These are phyloP conservation scores for Paramyrothecium roridum DNA, from an alignment of 2,329 filamentous ascomycete genomes.

Conservation along the genomic window DNA sequence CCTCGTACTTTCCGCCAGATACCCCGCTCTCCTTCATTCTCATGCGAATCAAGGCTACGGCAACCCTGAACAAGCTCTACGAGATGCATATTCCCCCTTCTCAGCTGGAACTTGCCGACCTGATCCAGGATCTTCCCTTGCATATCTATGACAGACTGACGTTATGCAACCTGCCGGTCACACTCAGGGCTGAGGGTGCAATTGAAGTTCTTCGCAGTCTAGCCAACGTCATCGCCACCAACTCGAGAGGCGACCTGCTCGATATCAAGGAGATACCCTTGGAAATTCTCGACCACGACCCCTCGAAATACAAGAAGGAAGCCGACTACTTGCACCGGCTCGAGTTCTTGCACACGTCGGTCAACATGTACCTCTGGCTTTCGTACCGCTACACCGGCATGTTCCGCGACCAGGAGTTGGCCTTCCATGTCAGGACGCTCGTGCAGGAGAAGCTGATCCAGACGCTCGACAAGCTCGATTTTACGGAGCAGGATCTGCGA, in stretches of 20 bases:
- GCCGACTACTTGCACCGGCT: constrained; percentile 63
- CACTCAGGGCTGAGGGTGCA: constrained; percentile 47
- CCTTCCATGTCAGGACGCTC: constrained; percentile 73
- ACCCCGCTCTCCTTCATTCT: constrained; percentile 85
- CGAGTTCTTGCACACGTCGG: constrained; percentile 74
- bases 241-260: constrained; percentile 64
- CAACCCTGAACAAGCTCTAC: constrained; percentile 62
- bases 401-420: constrained; percentile 71
- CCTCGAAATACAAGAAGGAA: constrained; percentile 25
- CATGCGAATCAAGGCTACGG: constrained; percentile 68
- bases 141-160: constrained; percentile 71
- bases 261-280: constrained; percentile 70
- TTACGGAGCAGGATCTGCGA: constrained; percentile 31
- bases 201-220: constrained; percentile 56
- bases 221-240: constrained; percentile 66
- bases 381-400: constrained; percentile 83
- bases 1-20: constrained; percentile 74
- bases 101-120: constrained; percentile 64
- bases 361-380: constrained; percentile 90
- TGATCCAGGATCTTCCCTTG: constrained; percentile 70
- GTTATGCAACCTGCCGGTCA: constrained; percentile 69
- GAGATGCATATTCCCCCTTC: constrained; percentile 59
- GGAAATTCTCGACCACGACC: constrained; percentile 62
- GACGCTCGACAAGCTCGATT: constrained; percentile 47
- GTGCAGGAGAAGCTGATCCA: constrained; percentile 70